Evolutionary conservation across 345 rosid species (phyloP).

Genomic region (Ricinus communis): DNA sequence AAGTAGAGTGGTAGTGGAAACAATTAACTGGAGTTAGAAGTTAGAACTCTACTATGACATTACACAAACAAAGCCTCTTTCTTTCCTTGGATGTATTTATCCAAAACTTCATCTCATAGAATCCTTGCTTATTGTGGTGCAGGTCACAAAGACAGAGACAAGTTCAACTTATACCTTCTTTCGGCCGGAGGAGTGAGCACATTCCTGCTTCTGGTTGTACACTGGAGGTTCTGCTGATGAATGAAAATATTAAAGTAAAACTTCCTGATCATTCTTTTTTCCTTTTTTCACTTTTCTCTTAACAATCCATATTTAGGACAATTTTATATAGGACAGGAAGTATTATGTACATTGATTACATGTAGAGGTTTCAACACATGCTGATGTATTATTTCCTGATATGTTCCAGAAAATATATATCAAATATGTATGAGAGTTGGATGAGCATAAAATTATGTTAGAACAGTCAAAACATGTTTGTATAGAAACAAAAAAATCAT

Average conservation of each 20-base stretch:
- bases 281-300: background rate
- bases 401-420: too few relatives aligned
- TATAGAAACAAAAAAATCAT: too few relatives aligned
- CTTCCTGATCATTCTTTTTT: too few relatives aligned
- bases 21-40: background rate
- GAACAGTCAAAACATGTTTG: background rate
- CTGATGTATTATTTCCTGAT: too few relatives aligned
- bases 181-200: slow-evolving; percentile 52
- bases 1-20: background rate
- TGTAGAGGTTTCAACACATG: background rate
- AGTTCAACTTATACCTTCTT: slow-evolving; percentile 57
- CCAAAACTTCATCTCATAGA: background rate
- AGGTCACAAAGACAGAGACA: slow-evolving; percentile 68
- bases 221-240: slow-evolving; percentile 4
- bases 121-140: slow-evolving; percentile 21
- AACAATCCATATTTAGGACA: too few relatives aligned
- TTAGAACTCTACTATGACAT: background rate
- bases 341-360: background rate
- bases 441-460: background rate
- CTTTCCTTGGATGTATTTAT: background rate
- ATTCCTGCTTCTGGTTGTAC: background rate
- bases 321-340: background rate
- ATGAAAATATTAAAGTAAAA: slow-evolving; percentile 4
- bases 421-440: slow-evolving; percentile 1
- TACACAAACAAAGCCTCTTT: background rate